Base-by-base conservation (phyloP, 2,329 filamentous ascomycete genomes). In the Fusarium sp. region DNA sequence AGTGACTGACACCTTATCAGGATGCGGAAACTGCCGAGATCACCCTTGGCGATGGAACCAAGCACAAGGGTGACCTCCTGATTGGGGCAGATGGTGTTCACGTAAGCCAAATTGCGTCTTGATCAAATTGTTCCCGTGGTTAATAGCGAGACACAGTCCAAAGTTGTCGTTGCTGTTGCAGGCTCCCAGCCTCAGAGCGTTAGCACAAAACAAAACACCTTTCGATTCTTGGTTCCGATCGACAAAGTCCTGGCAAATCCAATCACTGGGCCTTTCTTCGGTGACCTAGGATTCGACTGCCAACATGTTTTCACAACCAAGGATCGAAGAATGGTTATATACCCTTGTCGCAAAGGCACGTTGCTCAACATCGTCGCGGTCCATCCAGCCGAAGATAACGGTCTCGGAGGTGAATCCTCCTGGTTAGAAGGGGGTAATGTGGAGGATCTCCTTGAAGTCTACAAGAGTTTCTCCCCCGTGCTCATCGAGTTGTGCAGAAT, bases 51-150 rank as follows among this genome's bases (percentile, higher is more conserved):
- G 14, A 28, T 11, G 51, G 56, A 2, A 13, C 37, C 14, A 41
- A 41, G 14, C 50, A 59, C 22, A n/a, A 7, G 8, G 41, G 50
- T 17, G 50, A 59, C 17, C 43, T 59, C 1, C 26, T 59, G 0
- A 46, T 59, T 7, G 56, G 51, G 22, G 56, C 56, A 7, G 56
- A 59, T 17, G 56, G 56, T 11, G 56, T 59, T 10, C 56, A 59
- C 15, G 56, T 59, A 26, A 11, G 50, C 11, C 0, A 5, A 7
- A 26, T 33, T 17, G 2, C 24, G 24, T 26, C 7, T 26, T 26
- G 9, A 9, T 26, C 24, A 9, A 26, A 9, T 26, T 26, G 3
- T 9, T 26, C 24, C 1, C 2, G 24, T 26, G 24, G 24, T 9
- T 26, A 9, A 26, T 26, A 26, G 9, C 24, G 9, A 26, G 7